Conservation (phyloP, 257 asterid genomes). For the Prunella vulgaris region DNA sequence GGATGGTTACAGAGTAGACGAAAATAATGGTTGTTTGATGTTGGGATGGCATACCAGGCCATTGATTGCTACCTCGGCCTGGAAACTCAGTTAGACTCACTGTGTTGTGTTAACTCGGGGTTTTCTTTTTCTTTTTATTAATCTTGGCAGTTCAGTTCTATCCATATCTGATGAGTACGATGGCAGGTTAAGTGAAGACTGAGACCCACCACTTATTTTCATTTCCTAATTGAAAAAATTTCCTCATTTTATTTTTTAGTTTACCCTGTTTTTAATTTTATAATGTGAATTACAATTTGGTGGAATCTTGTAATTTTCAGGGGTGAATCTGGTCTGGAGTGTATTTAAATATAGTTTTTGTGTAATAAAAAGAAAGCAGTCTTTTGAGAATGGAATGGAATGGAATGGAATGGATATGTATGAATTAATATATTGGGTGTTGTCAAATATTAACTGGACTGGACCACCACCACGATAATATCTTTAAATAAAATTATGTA, state of each 20-base stretch:
- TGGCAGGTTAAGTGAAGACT: not conserved
- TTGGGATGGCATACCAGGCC: conserved; percentile 96
- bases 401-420: not conserved
- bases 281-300: conserved; percentile 13
- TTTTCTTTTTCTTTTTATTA: not conserved
- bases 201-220: conserved; percentile 26
- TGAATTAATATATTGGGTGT: not conserved
- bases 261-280: not conserved
- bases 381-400: conserved; percentile 17
- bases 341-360: conserved; percentile 31
- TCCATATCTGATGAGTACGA: conserved; percentile 11
- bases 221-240: conserved; percentile 10
- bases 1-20: conserved; percentile 85
- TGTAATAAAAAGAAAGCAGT: conserved; percentile 26
- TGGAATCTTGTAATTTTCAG: conserved; percentile 28
- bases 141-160: not conserved
- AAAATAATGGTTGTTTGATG: conserved; percentile 77
- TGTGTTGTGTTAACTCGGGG: not conserved
- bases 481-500: too few relatives aligned
- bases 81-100: conserved; percentile 48
- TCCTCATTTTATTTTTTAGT: not conserved
- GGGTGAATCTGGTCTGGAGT: conserved; percentile 39
- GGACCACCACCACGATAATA: too few relatives aligned
- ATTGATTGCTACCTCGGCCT: conserved; percentile 79
- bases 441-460: too few relatives aligned